A percentile compares a stretch with the other conserved stretches of the same genome.
These are phyloP conservation scores for Poteriospumella lacustris DNA, from an alignment of 108 stramenopile species.

Conservation along the genomic window DNA sequence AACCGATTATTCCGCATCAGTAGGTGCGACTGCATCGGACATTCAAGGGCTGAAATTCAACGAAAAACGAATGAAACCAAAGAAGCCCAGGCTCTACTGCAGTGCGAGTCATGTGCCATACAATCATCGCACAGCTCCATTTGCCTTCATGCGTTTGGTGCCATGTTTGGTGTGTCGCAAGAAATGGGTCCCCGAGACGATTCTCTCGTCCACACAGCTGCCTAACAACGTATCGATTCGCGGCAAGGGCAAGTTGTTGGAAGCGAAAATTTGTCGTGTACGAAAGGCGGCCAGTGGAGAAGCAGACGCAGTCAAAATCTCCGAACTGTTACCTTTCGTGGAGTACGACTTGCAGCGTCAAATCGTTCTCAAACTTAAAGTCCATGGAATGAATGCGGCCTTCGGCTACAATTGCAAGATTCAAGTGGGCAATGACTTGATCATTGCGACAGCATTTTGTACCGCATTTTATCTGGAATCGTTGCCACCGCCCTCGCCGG, in stretches of 20 bases:
- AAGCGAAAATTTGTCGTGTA: slow-evolving; percentile 85
- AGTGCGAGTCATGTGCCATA: slow-evolving; percentile 87
- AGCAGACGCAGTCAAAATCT: slow-evolving; percentile 77
- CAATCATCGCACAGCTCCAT: slow-evolving; percentile 82
- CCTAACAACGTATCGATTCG: slow-evolving; percentile 71
- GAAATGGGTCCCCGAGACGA: slow-evolving; percentile 89
- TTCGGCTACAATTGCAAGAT: slow-evolving; percentile 19
- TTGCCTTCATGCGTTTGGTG: slow-evolving; percentile 76
- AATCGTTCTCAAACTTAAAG: slow-evolving; percentile 88
- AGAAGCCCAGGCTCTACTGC: slow-evolving; percentile 30
- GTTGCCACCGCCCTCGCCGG: slow-evolving; percentile 12
- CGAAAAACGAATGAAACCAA: too few species aligned
- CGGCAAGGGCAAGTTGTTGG: slow-evolving; percentile 80
- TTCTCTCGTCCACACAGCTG: slow-evolving; percentile 65
- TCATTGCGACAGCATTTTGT: slow-evolving; percentile 22
- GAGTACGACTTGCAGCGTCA: slow-evolving; percentile 92
- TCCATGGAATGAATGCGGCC: slow-evolving; percentile 75
- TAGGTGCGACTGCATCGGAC: too few species aligned
- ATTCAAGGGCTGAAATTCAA: too few species aligned
- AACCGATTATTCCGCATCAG: too few species aligned
- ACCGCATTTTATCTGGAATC: slow-evolving; percentile 19
- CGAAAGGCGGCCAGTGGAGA: slow-evolving; percentile 58
- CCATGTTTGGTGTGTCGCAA: slow-evolving; percentile 72
- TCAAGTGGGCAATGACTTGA: not conserved
- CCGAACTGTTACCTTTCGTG: slow-evolving; percentile 80